Evolutionary conservation across 1,284 basidiomycete genomes (phyloP).

Genomic region (Sporisorium exsertum): DNA sequence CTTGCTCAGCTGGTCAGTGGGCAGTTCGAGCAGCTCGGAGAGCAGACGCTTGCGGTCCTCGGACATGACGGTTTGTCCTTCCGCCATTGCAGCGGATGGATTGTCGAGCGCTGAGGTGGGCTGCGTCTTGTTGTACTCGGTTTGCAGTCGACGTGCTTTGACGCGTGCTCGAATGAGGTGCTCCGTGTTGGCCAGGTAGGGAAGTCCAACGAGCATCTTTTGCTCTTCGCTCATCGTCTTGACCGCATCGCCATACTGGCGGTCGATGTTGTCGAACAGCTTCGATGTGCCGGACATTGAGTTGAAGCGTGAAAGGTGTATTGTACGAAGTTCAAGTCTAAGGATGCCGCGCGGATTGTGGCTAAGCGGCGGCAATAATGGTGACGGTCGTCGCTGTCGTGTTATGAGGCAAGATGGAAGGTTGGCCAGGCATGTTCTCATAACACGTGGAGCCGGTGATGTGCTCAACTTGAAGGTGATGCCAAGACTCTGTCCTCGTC

Average conservation of each 20-base stretch:
- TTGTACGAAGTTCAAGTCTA: not conserved
- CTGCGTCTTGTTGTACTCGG: slow-evolving; percentile 43
- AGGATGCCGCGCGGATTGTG: not conserved
- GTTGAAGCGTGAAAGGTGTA: not conserved
- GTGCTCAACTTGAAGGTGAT: not conserved
- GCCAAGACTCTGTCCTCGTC: slow-evolving; percentile 16
- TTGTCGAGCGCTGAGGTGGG: slow-evolving; percentile 39
- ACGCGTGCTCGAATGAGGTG: slow-evolving; percentile 36
- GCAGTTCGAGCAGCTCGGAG: slow-evolving; percentile 27
- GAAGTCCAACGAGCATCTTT: slow-evolving; percentile 49
- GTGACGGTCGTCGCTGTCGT: not conserved
- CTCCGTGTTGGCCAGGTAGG: slow-evolving; percentile 45
- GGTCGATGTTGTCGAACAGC: slow-evolving; percentile 33
- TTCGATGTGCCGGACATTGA: slow-evolving; percentile 49
- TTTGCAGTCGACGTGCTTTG: slow-evolving; percentile 40
- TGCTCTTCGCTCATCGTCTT: slow-evolving; percentile 28
- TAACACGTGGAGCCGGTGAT: slow-evolving; percentile 24
- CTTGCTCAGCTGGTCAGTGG: slow-evolving; percentile 3
- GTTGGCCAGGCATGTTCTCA: not conserved
- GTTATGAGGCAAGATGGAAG: not conserved
- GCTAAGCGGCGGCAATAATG: not conserved
- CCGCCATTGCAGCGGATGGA: slow-evolving; percentile 2
- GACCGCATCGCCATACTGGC: slow-evolving; percentile 20
- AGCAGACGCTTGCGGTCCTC: slow-evolving; percentile 37
- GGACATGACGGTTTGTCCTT: slow-evolving; percentile 37